Evolutionary conservation across 2,329 filamentous ascomycete species (phyloP).

Genomic region (Nigrospora oryzae): DNA sequence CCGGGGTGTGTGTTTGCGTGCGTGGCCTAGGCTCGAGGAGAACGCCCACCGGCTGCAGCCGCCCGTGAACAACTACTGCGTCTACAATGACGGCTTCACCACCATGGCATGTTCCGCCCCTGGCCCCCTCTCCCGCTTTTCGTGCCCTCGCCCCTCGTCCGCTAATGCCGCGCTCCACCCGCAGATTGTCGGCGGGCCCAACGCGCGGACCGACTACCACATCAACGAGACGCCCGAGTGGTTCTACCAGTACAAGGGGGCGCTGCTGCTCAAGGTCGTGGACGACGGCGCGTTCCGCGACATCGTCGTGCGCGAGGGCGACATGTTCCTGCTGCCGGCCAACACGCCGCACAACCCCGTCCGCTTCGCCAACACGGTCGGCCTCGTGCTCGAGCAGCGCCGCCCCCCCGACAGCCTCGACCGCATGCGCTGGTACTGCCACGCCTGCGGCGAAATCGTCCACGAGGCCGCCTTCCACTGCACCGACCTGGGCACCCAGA

Average conservation of each 20-base stretch:
- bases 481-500: constrained; percentile 85
- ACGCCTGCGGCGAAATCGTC: constrained; percentile 60
- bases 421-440: constrained; percentile 86
- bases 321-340: constrained; percentile 86
- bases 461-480: constrained; percentile 85
- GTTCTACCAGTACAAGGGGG: constrained; percentile 94
- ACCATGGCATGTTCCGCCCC: constrained; percentile 56
- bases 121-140: neutral
- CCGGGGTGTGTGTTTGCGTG: too few species aligned
- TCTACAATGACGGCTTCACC: constrained; percentile 77
- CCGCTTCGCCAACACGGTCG: constrained; percentile 88
- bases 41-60: constrained; percentile 90
- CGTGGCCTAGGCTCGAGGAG: constrained; percentile 63
- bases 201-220: constrained; percentile 95
- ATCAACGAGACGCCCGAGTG: constrained; percentile 95
- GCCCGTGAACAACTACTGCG: constrained; percentile 95
- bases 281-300: constrained; percentile 68
- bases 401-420: constrained; percentile 64
- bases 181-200: constrained; percentile 88
- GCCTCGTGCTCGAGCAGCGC: constrained; percentile 82
- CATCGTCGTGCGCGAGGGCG: constrained; percentile 83
- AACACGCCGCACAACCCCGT: constrained; percentile 97
- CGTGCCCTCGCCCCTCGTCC: neutral
- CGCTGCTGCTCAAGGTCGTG: constrained; percentile 89
- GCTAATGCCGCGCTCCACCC: neutral